phyloP scores from a whole-genome alignment of 176 grass and related monocot genomes.

The Carex kokanica region DNA sequence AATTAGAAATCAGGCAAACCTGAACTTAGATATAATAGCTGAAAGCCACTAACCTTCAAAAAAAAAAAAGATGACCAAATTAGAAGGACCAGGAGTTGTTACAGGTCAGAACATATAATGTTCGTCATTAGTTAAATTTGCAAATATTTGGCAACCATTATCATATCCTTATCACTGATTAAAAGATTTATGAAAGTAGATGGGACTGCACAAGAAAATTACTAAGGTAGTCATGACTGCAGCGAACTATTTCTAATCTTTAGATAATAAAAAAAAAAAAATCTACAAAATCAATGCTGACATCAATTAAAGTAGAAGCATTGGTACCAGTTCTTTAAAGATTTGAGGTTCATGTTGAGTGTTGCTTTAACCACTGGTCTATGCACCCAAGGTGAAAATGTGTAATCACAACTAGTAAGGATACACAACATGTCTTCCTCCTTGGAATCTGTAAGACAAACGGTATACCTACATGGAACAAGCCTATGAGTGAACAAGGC shows the following conservation, averaged over 20 bases:
- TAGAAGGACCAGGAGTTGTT: not conserved
- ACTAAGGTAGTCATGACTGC: not conserved
- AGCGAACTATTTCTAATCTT: not conserved
- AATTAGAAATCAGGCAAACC: not conserved
- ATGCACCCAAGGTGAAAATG: conserved; percentile 70
- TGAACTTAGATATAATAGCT: not conserved
- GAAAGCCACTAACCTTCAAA: not conserved
- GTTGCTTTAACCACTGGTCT: conserved; percentile 61
- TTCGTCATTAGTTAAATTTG: not conserved
- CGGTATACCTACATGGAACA: conserved; percentile 40
- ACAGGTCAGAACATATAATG: not conserved
- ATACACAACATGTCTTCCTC: conserved; percentile 54
- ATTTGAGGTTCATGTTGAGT: conserved; percentile 35
- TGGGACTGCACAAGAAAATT: not conserved
- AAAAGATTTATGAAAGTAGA: not conserved
- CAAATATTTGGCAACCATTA: not conserved
- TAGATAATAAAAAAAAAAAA: not conserved
- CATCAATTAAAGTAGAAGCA: not conserved
- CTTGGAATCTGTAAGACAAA: conserved; percentile 63
- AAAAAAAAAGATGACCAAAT: not conserved
- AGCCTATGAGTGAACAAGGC: not conserved
- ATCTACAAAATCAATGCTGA: not conserved
- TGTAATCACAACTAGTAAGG: conserved; percentile 57
- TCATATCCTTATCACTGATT: not conserved
- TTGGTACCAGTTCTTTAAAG: not conserved